Base-by-base conservation (phyloP, 1,139 yeast genomes). In the Meyerozyma elateridarum region DNA sequence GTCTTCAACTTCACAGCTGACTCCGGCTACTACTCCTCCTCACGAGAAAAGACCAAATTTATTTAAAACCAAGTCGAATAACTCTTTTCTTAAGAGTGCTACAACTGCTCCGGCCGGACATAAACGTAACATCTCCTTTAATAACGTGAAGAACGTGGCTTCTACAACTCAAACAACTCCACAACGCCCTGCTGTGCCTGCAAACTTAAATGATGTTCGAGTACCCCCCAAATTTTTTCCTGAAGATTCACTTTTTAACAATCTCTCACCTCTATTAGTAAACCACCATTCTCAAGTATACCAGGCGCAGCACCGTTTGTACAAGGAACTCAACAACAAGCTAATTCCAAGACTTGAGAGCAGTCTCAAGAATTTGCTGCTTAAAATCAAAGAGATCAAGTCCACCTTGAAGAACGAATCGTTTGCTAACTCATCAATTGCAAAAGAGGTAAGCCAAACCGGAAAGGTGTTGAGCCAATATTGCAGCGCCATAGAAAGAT, bases 331-430 rank as follows among this genome's bases (percentile, higher is more conserved):
- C 22, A 44, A 42, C 13, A 36, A 42, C 25, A 64, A 62, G 38
- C 43, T 66, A 25, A 54, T 68, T 15, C 71, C 71, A 2, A 52
- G 64, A 30, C 54, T 66, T 29, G 73, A 68, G 39, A 48, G 45
- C 15, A 47, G 66, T 33, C 51, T 59, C 36, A 62, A 57, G 39
- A 68, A 67, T 39, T 53, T 68, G 28, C 46, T 59, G 15, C 39
- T 46, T 36, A 68, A 68, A 38, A 85, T 68, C 42, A 66, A 64
- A 40, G 74, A 68, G 43, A 67, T 68, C 42, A 64, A 49, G 42
- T 49, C 62, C 2, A 56, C 67, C 25, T 53, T 68, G 40, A 63
- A 58, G 32, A 67, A 68, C 43, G 73, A 68, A 15, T 55, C 70
- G 2, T 68, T 68, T 47, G 63, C 69, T 17, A 67, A 64, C 42